These are phyloP conservation scores for Tulasnella sp. DNA, from an alignment of 768 basidiomycete genomes.

Conservation along the genomic window DNA sequence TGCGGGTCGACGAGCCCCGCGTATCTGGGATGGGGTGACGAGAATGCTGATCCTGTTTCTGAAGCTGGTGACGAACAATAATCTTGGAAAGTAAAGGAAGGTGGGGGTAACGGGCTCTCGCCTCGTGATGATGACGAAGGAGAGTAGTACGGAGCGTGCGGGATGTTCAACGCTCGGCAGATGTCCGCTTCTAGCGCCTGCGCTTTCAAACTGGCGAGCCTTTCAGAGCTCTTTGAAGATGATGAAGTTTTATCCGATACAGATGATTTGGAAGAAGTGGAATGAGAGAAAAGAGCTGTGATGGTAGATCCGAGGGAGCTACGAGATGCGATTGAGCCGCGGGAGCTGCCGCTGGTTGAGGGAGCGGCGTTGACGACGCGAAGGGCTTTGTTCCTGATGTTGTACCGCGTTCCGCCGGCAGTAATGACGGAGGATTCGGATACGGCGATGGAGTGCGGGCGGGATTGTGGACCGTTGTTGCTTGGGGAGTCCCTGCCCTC, in stretches of 20 bases:
- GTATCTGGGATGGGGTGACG: background rate
- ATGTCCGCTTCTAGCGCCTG: background rate
- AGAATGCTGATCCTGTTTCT: background rate
- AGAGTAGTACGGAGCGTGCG: background rate
- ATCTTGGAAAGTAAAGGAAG: background rate
- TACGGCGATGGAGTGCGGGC: background rate
- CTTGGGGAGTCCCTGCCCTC: background rate
- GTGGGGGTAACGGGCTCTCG: background rate
- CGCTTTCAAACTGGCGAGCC: background rate
- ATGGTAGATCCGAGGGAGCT: background rate
- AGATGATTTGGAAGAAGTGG: background rate
- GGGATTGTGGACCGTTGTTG: background rate
- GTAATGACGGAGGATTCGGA: background rate
- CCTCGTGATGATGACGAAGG: background rate
- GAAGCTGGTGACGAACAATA: background rate
- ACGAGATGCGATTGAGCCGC: background rate
- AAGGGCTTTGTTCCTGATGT: background rate
- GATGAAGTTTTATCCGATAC: background rate
- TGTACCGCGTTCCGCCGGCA: background rate
- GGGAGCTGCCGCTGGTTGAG: background rate
- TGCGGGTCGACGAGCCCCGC: background rate
- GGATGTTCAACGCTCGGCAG: background rate
- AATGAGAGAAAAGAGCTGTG: background rate
- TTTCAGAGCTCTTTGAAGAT: background rate
- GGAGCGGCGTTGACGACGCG: background rate